Base-by-base conservation (phyloP, 2,329 filamentous ascomycete genomes). In the Lasiodiplodia sp. region DNA sequence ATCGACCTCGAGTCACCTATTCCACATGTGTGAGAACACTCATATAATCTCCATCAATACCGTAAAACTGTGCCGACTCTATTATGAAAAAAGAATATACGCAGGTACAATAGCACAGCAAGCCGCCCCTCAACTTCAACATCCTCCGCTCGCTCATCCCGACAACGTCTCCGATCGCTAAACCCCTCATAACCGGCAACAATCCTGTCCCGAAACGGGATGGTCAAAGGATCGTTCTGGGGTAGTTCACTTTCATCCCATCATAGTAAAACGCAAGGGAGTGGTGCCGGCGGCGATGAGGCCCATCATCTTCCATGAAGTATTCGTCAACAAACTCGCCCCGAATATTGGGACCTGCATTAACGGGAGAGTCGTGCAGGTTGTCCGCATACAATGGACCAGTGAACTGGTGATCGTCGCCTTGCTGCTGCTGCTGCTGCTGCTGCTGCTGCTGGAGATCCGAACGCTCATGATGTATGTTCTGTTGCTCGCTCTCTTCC, bases 381-480 rank as follows among this genome's bases (percentile, higher is more conserved):
- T 14, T 1, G 10, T 18, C 14, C 1, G 8, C 18, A 28, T 31
- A 63, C 12, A 49, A 16, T 12, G 18, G 31, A 23, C 16, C 28
- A 12, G 21, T 6, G 18, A 37, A 12, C 18, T 34, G 14, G 34
- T 37, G 12, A 12, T 58, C 18, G 12, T 40, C 44, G 28, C 14
- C 28, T 37, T 37, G 44, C 23, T 31, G 44, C 21, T 58, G 56
- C 18, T 63, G 14, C 40, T 63, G 58, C n/a, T n/a, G n/a, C n/a
- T 37, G 44, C 23, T 31, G 44, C 21, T 58, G 56, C 18, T 63
- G 14, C 40, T 63, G 58, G 40, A 18, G 0, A 18, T 14, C 40
- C 6, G 18, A 18, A 44, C 18, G 40, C 40, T 44, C 16, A n/a
- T 18, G 16, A 7, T 44, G 40, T n/a, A 7, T 44, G 40, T 18